Evolutionary conservation across 2,329 filamentous ascomycete species (phyloP), one percentile per base, ranked within the genome.

Genomic region (Aspergillus alliaceus): DNA sequence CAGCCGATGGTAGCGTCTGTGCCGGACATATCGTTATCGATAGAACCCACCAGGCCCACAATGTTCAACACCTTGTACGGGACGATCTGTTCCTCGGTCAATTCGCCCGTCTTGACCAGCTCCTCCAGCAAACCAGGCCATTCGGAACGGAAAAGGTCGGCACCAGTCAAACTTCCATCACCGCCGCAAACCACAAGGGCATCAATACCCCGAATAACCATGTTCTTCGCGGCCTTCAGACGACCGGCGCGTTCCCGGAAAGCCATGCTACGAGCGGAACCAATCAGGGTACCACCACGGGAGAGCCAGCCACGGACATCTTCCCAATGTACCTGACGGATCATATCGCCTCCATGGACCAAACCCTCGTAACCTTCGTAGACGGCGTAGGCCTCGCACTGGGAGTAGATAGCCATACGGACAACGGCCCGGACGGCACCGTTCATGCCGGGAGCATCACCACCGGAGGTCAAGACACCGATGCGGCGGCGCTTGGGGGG

Each of bases 1-100:
- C 90, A 95, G 54, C 93, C 93, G 73, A 99, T 96, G 31, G 93
- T 99, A 57, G 93, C 93, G 75, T 99, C 93, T 15, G 93, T 98
- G 63, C 91, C 91, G 49, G 92, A 95, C 76, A 99, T 89, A 71
- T 99, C 93, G 72, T 98, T 99, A 82, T 99, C 93, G 71, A 98
- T 99, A 56, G 91, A 96, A 55, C 93, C 93, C 25, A 99, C 93
- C 52, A 98, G 82, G 50, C 93, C 93, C 53, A 97, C 93, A 64
- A 99, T 96, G 77, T 98, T 98, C 69, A 99, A 85, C 67, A 95
- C 87, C 69, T 84, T 83, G 82, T 91, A 96, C 3, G 90, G 89
- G 40, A 86, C 81, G 57, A 90, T 78, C 71, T 96, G 88, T 55
- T 88, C 84, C 42, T 79, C 69, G 6, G 85, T 87, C 66, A 96